Conservation (phyloP, 179 eudicot genomes). For the Beta corolliflora region DNA sequence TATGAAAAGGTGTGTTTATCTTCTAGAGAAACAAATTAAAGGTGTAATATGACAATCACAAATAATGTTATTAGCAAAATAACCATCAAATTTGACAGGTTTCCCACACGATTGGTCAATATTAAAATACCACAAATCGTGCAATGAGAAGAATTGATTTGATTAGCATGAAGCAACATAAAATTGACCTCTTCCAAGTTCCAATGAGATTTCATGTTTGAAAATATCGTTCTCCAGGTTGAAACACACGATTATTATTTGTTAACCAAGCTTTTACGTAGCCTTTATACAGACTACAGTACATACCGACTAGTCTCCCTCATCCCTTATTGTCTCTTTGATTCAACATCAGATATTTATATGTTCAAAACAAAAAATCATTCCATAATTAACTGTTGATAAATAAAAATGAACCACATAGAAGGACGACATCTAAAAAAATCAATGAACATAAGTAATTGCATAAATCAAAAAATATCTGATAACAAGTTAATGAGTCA, state of each 20-base stretch:
- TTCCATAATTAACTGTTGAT: no score
- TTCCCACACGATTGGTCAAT: not conserved
- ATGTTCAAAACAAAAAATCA: no score
- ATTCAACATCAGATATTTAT: constrained; percentile 9
- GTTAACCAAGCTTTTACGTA: not conserved
- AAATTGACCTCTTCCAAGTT: constrained; percentile 14
- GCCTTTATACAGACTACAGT: not conserved
- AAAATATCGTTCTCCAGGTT: not conserved
- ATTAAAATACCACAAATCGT: not conserved
- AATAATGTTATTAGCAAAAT: not conserved
- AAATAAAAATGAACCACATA: no score
- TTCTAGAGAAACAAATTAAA: not conserved
- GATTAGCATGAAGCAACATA: not conserved
- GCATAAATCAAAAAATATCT: no score
- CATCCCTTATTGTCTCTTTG: not conserved
- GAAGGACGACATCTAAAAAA: no score
- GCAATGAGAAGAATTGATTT: not conserved
- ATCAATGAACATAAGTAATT: no score
- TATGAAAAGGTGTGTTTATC: not conserved
- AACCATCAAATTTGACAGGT: not conserved
- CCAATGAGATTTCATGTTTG: not conserved
- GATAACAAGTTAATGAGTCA: no score
- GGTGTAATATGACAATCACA: not conserved
- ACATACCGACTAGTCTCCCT: no score
- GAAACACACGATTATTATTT: not conserved